Percentiles rank a stretch among this genome's conserved stretches.
Conservation (phyloP, 1,284 basidiomycete genomes). For the Cryptococcus jaspeensis region DNA sequence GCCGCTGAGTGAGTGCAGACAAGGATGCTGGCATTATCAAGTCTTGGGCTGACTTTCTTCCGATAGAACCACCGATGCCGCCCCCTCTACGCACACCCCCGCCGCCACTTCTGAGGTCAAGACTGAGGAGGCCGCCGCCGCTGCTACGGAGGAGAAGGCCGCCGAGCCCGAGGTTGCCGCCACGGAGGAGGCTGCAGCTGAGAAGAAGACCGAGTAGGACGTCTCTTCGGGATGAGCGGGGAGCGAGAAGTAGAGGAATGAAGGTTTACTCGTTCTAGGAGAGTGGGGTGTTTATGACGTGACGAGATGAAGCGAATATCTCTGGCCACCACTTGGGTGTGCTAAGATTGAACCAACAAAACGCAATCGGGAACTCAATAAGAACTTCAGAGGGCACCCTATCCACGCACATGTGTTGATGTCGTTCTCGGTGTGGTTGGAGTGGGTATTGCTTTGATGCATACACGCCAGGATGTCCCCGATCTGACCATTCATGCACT, state of each 20-base stretch:
- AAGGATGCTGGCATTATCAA: too few species aligned
- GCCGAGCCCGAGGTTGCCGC: not conserved
- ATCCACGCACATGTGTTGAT: too few species aligned
- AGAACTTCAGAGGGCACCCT: too few species aligned
- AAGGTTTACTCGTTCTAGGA: too few species aligned
- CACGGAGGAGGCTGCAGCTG: not conserved
- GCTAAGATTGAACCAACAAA: not conserved
- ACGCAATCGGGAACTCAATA: too few species aligned
- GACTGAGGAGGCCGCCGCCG: not conserved
- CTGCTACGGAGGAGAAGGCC: not conserved
- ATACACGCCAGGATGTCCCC: not conserved
- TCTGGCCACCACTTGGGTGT: not conserved
- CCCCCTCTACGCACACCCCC: not conserved
- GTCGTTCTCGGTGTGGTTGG: not conserved
- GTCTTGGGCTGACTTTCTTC: not conserved
- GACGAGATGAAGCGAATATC: not conserved
- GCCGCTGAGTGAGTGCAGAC: not conserved
- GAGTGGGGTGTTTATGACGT: not conserved
- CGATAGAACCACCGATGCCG: not conserved
- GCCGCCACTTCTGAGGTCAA: slow-evolving; percentile 1
- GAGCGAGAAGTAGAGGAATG: not conserved
- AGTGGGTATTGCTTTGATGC: slow-evolving; percentile 7
- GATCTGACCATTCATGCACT: not conserved
- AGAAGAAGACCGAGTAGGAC: slow-evolving; percentile 1
- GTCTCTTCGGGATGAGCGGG: not conserved